Conservation (phyloP, 2,329 filamentous ascomycete genomes). For the Lachnellula willkommii region DNA sequence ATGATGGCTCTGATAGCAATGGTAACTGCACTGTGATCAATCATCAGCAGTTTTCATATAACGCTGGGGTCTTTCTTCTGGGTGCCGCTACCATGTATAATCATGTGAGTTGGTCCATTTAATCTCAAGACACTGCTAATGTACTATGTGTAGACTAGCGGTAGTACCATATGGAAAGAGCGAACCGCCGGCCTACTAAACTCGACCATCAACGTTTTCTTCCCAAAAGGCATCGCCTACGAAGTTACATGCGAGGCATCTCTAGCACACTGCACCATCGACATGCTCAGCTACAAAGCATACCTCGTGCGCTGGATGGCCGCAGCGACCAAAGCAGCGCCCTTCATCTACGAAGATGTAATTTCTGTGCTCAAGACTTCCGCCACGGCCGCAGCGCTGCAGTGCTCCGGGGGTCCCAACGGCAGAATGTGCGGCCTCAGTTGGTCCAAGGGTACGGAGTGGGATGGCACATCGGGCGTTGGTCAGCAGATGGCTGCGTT, state of each 20-base stretch:
- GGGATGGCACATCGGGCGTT: constrained; percentile 55
- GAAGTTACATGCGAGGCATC: constrained; percentile 60
- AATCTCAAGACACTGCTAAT: too few relatives aligned
- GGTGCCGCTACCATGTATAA: constrained; percentile 67
- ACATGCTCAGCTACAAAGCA: constrained; percentile 60
- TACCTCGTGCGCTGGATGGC: constrained; percentile 58
- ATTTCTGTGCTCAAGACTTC: constrained; percentile 50
- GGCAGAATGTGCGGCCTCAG: constrained; percentile 54
- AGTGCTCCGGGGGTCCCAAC: constrained; percentile 53
- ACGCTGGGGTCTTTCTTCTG: constrained; percentile 59
- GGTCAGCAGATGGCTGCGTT: constrained; percentile 67
- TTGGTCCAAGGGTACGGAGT: constrained; percentile 49
- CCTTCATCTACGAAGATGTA: constrained; percentile 48
- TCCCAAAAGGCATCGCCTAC: constrained; percentile 55
- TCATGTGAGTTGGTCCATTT: constrained; percentile 32
- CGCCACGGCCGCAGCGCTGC: constrained; percentile 50
- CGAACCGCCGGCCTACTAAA: constrained; percentile 53
- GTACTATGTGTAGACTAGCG: constrained; percentile 29
- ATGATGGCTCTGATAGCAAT: constrained; percentile 54
- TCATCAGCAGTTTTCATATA: constrained; percentile 65
- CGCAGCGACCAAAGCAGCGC: constrained; percentile 57
- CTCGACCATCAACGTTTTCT: constrained; percentile 47
- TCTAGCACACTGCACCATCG: constrained; percentile 51
- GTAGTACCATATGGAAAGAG: constrained; percentile 50
- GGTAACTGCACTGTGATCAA: constrained; percentile 54